Evolutionary conservation across 176 grass and related monocot species (phyloP).

Genomic region (Avena atlantica): DNA sequence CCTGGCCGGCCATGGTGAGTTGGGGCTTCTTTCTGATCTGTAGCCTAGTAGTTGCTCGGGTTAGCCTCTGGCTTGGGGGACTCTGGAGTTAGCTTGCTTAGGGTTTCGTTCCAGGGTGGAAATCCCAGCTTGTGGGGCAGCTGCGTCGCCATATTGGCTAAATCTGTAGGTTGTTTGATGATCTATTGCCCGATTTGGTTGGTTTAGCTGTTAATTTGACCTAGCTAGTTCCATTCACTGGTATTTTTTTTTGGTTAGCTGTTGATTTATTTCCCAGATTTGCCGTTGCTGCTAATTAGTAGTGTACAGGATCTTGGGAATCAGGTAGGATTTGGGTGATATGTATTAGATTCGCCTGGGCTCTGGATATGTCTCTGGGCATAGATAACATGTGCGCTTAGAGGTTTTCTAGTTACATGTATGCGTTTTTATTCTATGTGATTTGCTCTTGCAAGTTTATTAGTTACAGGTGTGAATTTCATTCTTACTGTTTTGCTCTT

Average conservation of each 20-base stretch:
- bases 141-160: background rate
- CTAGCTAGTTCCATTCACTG: slow-evolving; percentile 10
- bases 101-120: slow-evolving; percentile 15
- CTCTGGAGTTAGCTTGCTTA: slow-evolving; percentile 31
- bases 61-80: slow-evolving; percentile 15
- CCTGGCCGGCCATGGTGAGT: slow-evolving; percentile 94
- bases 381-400: background rate
- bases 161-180: slow-evolving; percentile 33
- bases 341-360: slow-evolving; percentile 10
- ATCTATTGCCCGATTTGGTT: slow-evolving; percentile 44
- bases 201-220: slow-evolving; percentile 39
- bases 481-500: slow-evolving; percentile 17
- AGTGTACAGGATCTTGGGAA: background rate
- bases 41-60: background rate
- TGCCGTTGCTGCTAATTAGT: slow-evolving; percentile 8
- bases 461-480: background rate
- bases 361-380: slow-evolving; percentile 7
- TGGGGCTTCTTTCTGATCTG: slow-evolving; percentile 39
- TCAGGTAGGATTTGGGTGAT: background rate
- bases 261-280: slow-evolving; percentile 16
- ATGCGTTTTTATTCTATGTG: background rate
- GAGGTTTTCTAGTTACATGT: slow-evolving; percentile 6
- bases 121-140: background rate
- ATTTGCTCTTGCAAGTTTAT: slow-evolving; percentile 18
- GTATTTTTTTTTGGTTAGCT: background rate